Percentiles rank a stretch among this genome's conserved stretches.
Evolutionary conservation across 192 early-diverging fungal species (phyloP).

Genomic region (Obelidium mucronatum): DNA sequence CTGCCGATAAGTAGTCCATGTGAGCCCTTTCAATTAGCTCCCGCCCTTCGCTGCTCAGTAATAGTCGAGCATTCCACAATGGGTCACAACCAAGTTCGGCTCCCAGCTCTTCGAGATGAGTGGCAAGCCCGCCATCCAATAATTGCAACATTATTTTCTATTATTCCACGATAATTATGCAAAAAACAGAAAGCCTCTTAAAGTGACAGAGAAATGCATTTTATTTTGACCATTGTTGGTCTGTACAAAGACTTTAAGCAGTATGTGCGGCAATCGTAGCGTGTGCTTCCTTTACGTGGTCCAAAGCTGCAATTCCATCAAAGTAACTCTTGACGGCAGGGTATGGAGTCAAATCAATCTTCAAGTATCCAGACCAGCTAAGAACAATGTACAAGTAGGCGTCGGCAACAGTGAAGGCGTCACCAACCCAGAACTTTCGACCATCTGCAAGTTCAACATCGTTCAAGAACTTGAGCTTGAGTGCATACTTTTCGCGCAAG

Average conservation of each 20-base stretch:
- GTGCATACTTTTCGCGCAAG: slow-evolving; percentile 2
- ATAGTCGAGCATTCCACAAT: slow-evolving; percentile 15
- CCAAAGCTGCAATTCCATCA: slow-evolving; percentile 32
- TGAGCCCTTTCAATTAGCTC: slow-evolving; percentile 17
- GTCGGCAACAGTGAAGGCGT: slow-evolving; percentile 43
- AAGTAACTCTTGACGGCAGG: slow-evolving; percentile 34
- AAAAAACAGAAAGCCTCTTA: too few relatives aligned
- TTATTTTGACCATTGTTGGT: too few relatives aligned
- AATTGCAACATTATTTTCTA: background rate
- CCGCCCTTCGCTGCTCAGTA: slow-evolving; percentile 1
- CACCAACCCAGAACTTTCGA: slow-evolving; percentile 39
- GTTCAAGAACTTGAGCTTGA: slow-evolving; percentile 32
- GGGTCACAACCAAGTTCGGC: background rate
- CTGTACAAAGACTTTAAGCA: too few relatives aligned
- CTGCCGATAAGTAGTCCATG: slow-evolving; percentile 1
- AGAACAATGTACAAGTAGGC: slow-evolving; percentile 40
- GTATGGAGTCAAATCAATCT: slow-evolving; percentile 35
- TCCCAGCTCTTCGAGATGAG: slow-evolving; percentile 20
- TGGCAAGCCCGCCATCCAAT: slow-evolving; percentile 24
- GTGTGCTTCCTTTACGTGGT: slow-evolving; percentile 45
- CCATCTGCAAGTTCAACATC: slow-evolving; percentile 42
- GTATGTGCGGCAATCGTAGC: slow-evolving; percentile 43
- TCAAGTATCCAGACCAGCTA: slow-evolving; percentile 13
- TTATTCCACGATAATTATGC: background rate
- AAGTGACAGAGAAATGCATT: too few relatives aligned